Evolutionary conservation across 192 early-diverging fungal genomes (phyloP).

Genomic region (Chytriomyces sp.): DNA sequence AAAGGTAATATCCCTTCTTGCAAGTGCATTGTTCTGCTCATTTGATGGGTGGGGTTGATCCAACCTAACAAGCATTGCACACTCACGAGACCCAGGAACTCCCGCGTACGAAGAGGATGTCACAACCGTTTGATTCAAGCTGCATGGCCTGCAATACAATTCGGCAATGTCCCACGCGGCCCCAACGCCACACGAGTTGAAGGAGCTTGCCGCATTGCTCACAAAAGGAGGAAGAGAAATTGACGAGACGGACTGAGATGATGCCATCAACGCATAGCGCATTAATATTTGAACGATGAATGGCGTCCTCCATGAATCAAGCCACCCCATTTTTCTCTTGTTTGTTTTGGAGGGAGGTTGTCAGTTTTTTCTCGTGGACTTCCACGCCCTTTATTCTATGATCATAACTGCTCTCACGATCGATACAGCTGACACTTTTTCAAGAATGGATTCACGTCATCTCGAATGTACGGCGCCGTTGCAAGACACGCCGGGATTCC

Average conservation of each 20-base stretch:
- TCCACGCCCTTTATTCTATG: background rate
- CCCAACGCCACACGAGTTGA: background rate
- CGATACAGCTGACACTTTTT: constrained; percentile 33
- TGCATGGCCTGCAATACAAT: constrained; percentile 14
- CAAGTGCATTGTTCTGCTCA: background rate
- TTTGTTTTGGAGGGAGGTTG: background rate
- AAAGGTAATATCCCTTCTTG: constrained; percentile 10
- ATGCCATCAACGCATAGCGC: no score
- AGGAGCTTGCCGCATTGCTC: background rate
- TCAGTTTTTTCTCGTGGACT: background rate
- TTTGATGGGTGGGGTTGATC: no score
- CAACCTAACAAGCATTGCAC: background rate
- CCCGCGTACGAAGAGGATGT: background rate
- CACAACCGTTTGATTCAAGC: background rate
- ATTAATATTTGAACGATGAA: no score
- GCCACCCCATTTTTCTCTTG: background rate
- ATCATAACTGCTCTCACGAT: no score
- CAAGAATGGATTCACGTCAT: constrained; percentile 9
- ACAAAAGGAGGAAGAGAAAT: constrained; percentile 20
- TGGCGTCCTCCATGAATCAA: background rate
- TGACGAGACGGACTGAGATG: background rate
- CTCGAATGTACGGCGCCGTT: constrained; percentile 18
- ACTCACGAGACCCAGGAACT: constrained; percentile 8
- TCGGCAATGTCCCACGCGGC: constrained; percentile 13
- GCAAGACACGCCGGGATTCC: constrained; percentile 24